Evolutionary conservation across 805 yeast species (phyloP).

Genomic region (Metahyphopichia silvanorum): DNA sequence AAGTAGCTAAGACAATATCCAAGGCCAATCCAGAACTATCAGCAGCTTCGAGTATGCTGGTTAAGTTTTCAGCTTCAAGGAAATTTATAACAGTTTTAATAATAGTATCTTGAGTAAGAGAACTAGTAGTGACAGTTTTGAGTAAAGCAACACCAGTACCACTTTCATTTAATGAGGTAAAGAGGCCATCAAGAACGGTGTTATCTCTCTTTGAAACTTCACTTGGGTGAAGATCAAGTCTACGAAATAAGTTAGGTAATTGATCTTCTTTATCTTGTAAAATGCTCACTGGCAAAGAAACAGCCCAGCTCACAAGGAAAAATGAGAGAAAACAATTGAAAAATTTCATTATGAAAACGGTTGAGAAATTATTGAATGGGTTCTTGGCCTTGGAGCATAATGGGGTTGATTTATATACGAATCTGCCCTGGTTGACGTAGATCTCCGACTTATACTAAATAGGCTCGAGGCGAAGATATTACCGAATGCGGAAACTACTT

Average conservation of each 20-base stretch:
- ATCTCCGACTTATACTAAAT: too few relatives aligned
- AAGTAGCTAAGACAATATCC: conserved; percentile 17
- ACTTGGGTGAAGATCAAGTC: not conserved
- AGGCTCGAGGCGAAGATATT: too few relatives aligned
- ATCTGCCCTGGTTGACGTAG: too few relatives aligned
- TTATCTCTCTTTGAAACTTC: conserved; percentile 11
- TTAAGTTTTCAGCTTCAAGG: conserved; percentile 17
- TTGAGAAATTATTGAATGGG: not conserved
- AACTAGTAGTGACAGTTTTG: conserved; percentile 17
- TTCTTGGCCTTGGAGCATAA: not conserved
- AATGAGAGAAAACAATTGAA: conserved; percentile 2
- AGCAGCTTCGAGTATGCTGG: conserved; percentile 17
- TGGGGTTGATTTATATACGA: too few relatives aligned
- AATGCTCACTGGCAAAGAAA: conserved; percentile 3
- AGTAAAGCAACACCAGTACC: conserved; percentile 18
- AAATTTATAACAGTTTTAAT: conserved; percentile 20
- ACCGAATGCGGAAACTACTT: too few relatives aligned
- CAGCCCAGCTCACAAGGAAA: conserved; percentile 1
- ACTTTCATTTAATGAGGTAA: conserved; percentile 10
- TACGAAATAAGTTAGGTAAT: not conserved
- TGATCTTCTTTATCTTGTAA: conserved; percentile 1
- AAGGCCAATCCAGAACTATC: conserved; percentile 24
- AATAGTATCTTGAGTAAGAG: conserved; percentile 22
- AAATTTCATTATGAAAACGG: too few relatives aligned
- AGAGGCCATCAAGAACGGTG: conserved; percentile 19